Base-by-base conservation (phyloP, 2,329 filamentous ascomycete genomes). In the Kalmusia sp. region DNA sequence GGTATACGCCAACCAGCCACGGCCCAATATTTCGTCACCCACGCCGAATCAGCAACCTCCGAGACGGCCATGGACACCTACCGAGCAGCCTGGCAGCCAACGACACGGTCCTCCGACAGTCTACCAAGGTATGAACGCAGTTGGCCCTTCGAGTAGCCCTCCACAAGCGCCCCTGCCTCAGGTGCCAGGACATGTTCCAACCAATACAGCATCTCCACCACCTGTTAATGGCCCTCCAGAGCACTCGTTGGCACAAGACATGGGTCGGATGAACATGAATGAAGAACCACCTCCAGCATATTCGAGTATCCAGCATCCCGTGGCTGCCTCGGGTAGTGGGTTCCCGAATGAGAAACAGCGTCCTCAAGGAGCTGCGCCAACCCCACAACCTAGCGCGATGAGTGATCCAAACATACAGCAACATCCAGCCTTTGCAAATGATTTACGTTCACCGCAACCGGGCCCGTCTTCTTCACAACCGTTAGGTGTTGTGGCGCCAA, bases 221-320 rank as follows among this genome's bases (percentile, higher is more conserved):
- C 65, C 65, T 6, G 60, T 61, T 28, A 67, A 63, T 38, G 57
- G 58, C 43, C 59, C 61, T n/a, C 50, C 63, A n/a, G 54, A 92
- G 85, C 76, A 76, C 51, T 84, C 90, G n/a, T 75, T 96, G 30
- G 91, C 96, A 67, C 88, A 92, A 64, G 93, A 96, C 63, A 90
- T 96, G 71, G 87, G 92, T 62, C 87, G 92, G 15, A 83, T 96
- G 83, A 87, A 91, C 62, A 82, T 91, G 62, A 84, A 87, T 25
- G 90, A 91, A 19, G 92, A 92, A 49, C 93, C 93, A 12, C 95
- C 95, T 17, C 95, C 95, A n/a, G 93, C 95, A 5, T 99, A 99
- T 74, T 95, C 92, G 8, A 95, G 88, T 65, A 85, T 96, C 25
- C 73, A 70, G 15, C 71, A 73, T 25, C 55, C 66, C 9, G 53